phyloP scores from a whole-genome alignment of 1,284 basidiomycete species.

The Malassezia pachydermatis region DNA sequence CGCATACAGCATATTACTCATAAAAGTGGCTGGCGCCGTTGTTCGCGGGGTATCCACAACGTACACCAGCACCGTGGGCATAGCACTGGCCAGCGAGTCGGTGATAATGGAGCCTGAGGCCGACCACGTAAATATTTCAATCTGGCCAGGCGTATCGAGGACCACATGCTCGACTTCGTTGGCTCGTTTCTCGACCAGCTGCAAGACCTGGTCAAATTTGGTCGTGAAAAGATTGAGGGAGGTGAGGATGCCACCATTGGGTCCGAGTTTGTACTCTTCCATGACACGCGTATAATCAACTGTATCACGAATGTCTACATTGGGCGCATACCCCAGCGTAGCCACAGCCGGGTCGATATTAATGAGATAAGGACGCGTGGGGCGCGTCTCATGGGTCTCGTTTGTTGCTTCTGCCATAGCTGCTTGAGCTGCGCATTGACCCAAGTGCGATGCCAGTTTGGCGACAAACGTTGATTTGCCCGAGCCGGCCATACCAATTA shows the following conservation, averaged over 20 bases:
- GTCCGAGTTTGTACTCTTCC: constrained; percentile 99
- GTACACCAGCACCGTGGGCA: constrained; percentile 91
- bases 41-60: constrained; percentile 95
- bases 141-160: constrained; percentile 95
- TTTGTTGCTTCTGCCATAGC: not conserved
- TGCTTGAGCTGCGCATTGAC: constrained; percentile 13
- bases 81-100: constrained; percentile 82
- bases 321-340: constrained; percentile 79
- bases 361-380: constrained; percentile 69
- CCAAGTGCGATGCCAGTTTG: constrained; percentile 27
- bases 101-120: constrained; percentile 97
- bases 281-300: constrained; percentile 96
- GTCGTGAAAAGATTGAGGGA: constrained; percentile 96
- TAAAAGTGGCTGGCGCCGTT: constrained; percentile 90
- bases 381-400: constrained; percentile 50
- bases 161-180: constrained; percentile 77
- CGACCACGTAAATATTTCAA: constrained; percentile 99
- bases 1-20: constrained; percentile 99
- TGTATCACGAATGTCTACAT: constrained; percentile 96
- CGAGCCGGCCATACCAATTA: constrained; percentile 74
- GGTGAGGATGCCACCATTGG: constrained; percentile 94
- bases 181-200: constrained; percentile 79
- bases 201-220: constrained; percentile 95
- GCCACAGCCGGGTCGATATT: constrained; percentile 95
- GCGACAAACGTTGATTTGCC: constrained; percentile 94